Evolutionary conservation across 169 alveolate genomes (phyloP), one percentile per base, ranked within the genome.

Genomic region (Babesia ovata): DNA sequence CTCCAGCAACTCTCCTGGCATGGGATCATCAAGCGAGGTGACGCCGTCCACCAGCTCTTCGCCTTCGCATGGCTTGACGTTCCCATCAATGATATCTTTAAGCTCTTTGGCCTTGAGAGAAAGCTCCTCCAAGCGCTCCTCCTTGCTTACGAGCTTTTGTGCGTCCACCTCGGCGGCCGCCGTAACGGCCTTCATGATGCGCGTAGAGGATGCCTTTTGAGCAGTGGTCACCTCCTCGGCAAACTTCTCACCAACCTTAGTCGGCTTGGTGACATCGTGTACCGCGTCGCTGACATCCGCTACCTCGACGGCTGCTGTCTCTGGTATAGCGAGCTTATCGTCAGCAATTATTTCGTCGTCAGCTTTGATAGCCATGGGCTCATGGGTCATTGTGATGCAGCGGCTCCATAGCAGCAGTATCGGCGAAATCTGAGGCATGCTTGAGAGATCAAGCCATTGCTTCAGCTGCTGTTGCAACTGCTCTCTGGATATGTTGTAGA

Each of bases 371-470:
- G 78, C 88, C 94, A 90, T 90, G 21, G 92, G 92, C 33, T 87
- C 91, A 61, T 92, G 96, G 0, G 96, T 91, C 90, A 93, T 90
- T 44, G 93, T 90, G 39, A 93, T 91, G 82, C 95, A 92, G 50
- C 96, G 90, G 46, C 92, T 87, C 94, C 95, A 93, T 33, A 93
- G 84, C 60, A 93, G 85, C 59, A 93, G 71, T 9, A 92, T 83
- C 21, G 92, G 94, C 10, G 95, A 94, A 0, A 93, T 91, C 70
- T 93, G 95, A 26, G 86, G 84, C 70, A 87, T 91, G 44, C 94
- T 84, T 3, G 96, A 93, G 19, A 93, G 76, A 58, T 91, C 93
- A 13, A 93, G 79, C 96, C 96, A 93, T 63, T 78, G 91, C 42
- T 83, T 57, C 76, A 91, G 75, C 84, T 91, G 91, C 75, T 67